phyloP scores from a whole-genome alignment of 2,329 filamentous ascomycete genomes.

The Thelonectria olida region DNA sequence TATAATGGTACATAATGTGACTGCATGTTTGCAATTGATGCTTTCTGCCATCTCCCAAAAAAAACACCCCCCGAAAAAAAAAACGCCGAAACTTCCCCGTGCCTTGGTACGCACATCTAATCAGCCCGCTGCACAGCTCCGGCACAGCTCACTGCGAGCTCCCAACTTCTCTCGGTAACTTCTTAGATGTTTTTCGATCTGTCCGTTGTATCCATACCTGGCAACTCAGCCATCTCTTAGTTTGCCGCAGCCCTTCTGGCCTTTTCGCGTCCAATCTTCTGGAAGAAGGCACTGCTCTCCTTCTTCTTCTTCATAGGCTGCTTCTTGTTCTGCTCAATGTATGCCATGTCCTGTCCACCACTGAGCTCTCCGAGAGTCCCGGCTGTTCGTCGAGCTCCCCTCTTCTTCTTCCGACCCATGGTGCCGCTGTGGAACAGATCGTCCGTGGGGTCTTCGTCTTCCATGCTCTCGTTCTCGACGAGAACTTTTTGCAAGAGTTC shows the following conservation, averaged over 20 bases:
- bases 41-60: conserved; percentile 4
- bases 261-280: conserved; percentile 54
- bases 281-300: conserved; percentile 52
- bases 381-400: conserved; percentile 79
- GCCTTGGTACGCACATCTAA: conserved; percentile 17
- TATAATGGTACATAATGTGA: neutral
- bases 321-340: conserved; percentile 82
- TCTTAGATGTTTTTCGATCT: neutral
- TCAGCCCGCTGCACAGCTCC: neutral
- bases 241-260: conserved; percentile 47
- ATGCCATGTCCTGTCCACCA: conserved; percentile 97
- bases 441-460: conserved; percentile 71
- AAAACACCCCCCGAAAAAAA: conserved; percentile 21
- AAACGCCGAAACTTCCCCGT: conserved; percentile 38
- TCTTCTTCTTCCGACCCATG: conserved; percentile 61
- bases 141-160: neutral
- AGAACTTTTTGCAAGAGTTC: conserved; percentile 90
- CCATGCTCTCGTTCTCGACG: conserved; percentile 82
- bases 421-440: conserved; percentile 53
- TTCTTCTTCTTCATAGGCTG: conserved; percentile 50
- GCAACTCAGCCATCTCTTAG: conserved; percentile 32
- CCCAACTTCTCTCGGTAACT: neutral
- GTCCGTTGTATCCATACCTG: conserved; percentile 9
- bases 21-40: neutral
- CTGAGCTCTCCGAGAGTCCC: conserved; percentile 86